phyloP scores from a whole-genome alignment of 2,329 filamentous ascomycete species.

The Teratosphaeria pseudoeucalypti region DNA sequence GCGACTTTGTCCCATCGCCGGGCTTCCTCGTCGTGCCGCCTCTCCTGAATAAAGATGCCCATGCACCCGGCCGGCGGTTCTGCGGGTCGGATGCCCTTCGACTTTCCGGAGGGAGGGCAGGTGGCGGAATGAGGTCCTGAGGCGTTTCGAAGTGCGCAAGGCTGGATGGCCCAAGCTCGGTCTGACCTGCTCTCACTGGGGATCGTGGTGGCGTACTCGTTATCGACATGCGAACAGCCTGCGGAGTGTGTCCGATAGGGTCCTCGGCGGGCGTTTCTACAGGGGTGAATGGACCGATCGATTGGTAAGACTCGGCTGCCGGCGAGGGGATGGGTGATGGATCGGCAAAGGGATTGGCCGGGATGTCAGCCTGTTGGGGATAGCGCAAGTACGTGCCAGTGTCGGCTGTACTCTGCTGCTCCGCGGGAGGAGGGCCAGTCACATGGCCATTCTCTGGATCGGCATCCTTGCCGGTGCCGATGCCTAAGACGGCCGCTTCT shows the following conservation, averaged over 20 bases:
- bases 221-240: conserved; percentile 38
- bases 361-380: conserved; percentile 5
- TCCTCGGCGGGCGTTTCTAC: conserved; percentile 35
- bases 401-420: conserved; percentile 6
- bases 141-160: conserved; percentile 5
- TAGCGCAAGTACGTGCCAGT: conserved; percentile 19
- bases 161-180: conserved; percentile 7
- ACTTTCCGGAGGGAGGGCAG: conserved; percentile 22
- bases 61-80: conserved; percentile 39
- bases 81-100: conserved; percentile 33
- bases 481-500: conserved; percentile 21
- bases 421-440: conserved; percentile 1
- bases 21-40: conserved; percentile 28
- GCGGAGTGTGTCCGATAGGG: conserved; percentile 39
- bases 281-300: conserved; percentile 21
- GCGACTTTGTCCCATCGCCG: conserved; percentile 42
- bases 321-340: conserved; percentile 4
- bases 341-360: conserved; percentile 20
- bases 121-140: conserved; percentile 15
- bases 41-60: conserved; percentile 68
- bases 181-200: conserved; percentile 10
- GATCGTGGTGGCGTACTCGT: conserved; percentile 34
- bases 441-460: conserved; percentile 1
- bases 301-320: background rate
- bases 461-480: conserved; percentile 8